These are phyloP conservation scores for Botrytis cinerea DNA, from an alignment of 2,329 filamentous ascomycete genomes.

Conservation along the genomic window DNA sequence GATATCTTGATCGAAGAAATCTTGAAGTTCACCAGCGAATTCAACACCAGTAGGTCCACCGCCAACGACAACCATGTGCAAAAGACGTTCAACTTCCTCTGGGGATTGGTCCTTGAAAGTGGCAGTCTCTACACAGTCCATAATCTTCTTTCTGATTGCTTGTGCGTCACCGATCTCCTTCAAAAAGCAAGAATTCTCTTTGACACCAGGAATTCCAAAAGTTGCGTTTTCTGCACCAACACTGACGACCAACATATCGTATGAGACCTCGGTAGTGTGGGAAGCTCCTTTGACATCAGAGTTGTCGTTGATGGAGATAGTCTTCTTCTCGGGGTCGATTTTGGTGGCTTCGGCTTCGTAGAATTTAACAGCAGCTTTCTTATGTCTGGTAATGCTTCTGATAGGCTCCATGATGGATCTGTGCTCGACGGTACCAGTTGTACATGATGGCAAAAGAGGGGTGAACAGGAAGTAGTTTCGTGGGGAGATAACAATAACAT, in stretches of 20 bases:
- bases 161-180: constrained; percentile 98
- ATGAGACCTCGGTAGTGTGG: constrained; percentile 84
- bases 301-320: constrained; percentile 86
- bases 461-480: constrained; percentile 99
- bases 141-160: constrained; percentile 95
- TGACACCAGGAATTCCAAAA: constrained; percentile 94
- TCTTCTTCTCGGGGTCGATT: constrained; percentile 88
- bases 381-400: constrained; percentile 91
- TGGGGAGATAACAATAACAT: constrained; percentile 94
- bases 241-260: constrained; percentile 97
- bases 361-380: constrained; percentile 90
- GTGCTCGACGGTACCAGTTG: constrained; percentile 96
- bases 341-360: constrained; percentile 98
- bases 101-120: constrained; percentile 93
- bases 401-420: constrained; percentile 99
- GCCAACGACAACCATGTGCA: constrained; percentile 96
- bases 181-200: constrained; percentile 94
- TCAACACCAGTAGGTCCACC: constrained; percentile 97
- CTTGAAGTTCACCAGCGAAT: constrained; percentile 96
- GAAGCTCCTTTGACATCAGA: constrained; percentile 88
- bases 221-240: constrained; percentile 98
- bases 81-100: constrained; percentile 87
- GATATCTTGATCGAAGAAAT: constrained; percentile 98
- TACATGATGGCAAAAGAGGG: constrained; percentile 93
- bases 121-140: constrained; percentile 98